phyloP scores from a whole-genome alignment of 1,139 yeast genomes.

The Scheffersomyces insectosa region DNA sequence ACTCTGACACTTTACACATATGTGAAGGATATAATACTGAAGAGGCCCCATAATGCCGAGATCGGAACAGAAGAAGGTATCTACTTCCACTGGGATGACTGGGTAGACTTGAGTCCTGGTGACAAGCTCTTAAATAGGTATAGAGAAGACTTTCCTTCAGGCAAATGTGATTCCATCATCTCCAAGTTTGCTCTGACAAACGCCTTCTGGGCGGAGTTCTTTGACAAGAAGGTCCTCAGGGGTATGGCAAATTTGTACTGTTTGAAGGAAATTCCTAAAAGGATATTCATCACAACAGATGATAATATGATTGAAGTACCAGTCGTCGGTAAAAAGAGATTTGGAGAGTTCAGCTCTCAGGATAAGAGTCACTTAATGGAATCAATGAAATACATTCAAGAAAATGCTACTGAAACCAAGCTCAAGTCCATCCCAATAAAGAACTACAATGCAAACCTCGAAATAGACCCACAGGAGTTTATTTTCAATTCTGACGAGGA shows the following conservation, averaged over 20 bases:
- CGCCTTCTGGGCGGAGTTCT: constrained; percentile 39
- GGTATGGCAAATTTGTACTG: constrained; percentile 40
- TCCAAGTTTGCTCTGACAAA: constrained; percentile 29
- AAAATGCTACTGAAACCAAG: constrained; percentile 3
- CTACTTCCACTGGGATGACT: constrained; percentile 46
- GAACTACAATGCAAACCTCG: constrained; percentile 14
- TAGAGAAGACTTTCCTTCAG: constrained; percentile 21
- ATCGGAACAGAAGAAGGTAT: constrained; percentile 22
- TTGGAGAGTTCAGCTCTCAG: constrained; percentile 12
- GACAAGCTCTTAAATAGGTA: constrained; percentile 20
- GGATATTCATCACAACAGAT: constrained; percentile 28
- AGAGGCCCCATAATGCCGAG: constrained; percentile 5
- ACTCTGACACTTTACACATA: constrained; percentile 20
- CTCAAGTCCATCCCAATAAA: constrained; percentile 10
- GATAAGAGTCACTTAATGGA: not conserved
- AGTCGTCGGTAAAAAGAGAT: constrained; percentile 27
- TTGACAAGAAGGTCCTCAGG: constrained; percentile 33
- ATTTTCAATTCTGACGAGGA: constrained; percentile 33
- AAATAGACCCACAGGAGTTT: constrained; percentile 28
- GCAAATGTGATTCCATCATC: constrained; percentile 25
- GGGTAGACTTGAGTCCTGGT: constrained; percentile 36
- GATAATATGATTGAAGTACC: constrained; percentile 29
- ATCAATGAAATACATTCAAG: constrained; percentile 11
- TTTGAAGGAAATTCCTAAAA: constrained; percentile 30
- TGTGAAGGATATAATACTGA: constrained; percentile 5